phyloP scores from a whole-genome alignment of 2,329 filamentous ascomycete genomes.

The Cladorrhinum sp. region DNA sequence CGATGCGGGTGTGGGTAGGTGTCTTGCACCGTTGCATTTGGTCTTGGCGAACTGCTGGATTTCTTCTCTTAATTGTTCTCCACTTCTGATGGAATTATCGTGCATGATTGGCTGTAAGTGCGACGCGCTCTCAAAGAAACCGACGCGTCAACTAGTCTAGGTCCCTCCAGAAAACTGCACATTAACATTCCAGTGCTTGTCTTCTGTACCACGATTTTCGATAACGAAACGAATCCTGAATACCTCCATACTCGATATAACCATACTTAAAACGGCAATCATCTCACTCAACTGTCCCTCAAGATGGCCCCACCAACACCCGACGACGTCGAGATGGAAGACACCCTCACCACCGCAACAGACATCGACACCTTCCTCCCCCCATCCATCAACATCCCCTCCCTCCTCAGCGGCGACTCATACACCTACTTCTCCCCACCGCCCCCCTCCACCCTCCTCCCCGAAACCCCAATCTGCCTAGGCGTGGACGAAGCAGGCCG shows the following conservation, averaged over 20 bases:
- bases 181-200: conserved; percentile 8
- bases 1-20: neutral
- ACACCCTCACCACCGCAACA: conserved; percentile 10
- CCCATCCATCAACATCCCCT: conserved; percentile 60
- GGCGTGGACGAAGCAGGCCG: conserved; percentile 93
- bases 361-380: conserved; percentile 52
- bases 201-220: neutral
- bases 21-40: neutral
- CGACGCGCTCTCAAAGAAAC: neutral
- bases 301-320: conserved; percentile 25
- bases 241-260: neutral
- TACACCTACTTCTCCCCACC: conserved; percentile 71
- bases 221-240: neutral
- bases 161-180: neutral
- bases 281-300: neutral
- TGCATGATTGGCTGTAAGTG: neutral
- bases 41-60: neutral
- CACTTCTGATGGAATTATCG: neutral
- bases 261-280: neutral
- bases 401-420: conserved; percentile 61
- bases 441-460: conserved; percentile 49
- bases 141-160: neutral
- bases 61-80: neutral
- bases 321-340: conserved; percentile 33
- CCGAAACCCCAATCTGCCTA: conserved; percentile 56